phyloP scores from a whole-genome alignment of 768 basidiomycete genomes.

The Filobasidium wieringae region DNA sequence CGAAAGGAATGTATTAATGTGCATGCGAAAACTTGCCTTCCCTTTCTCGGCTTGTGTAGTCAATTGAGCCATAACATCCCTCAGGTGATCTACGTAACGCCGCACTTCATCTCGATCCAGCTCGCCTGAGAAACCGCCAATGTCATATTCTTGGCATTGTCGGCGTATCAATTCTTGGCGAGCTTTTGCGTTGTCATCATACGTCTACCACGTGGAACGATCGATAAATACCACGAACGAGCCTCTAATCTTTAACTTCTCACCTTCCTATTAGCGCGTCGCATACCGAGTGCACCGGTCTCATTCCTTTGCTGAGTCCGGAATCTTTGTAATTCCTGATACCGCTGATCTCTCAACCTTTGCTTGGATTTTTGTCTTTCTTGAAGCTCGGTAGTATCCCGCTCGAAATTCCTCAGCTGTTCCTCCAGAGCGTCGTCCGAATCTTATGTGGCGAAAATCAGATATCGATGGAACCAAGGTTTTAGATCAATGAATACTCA shows the following conservation, averaged over 20 bases:
- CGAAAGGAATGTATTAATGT: not conserved
- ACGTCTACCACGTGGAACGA: not conserved
- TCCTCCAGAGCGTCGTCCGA: conserved; percentile 56
- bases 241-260: not conserved
- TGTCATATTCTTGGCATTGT: not conserved
- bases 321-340: not conserved
- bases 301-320: not conserved
- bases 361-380: conserved; percentile 45
- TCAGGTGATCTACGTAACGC: not conserved
- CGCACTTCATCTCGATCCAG: not conserved
- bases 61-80: not conserved
- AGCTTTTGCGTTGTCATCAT: not conserved
- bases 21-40: not conserved
- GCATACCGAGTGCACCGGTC: not conserved
- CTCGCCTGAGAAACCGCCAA: not conserved
- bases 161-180: not conserved
- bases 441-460: conserved; percentile 36
- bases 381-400: conserved; percentile 44
- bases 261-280: conserved; percentile 58
- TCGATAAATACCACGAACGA: not conserved
- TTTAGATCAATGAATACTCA: conserved; percentile 31
- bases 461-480: not conserved
- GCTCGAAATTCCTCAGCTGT: conserved; percentile 37
- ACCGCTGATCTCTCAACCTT: not conserved
- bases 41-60: not conserved